These are phyloP conservation scores for Sarcocystis neurona DNA, from an alignment of 169 alveolate species.

Conservation along the genomic window DNA sequence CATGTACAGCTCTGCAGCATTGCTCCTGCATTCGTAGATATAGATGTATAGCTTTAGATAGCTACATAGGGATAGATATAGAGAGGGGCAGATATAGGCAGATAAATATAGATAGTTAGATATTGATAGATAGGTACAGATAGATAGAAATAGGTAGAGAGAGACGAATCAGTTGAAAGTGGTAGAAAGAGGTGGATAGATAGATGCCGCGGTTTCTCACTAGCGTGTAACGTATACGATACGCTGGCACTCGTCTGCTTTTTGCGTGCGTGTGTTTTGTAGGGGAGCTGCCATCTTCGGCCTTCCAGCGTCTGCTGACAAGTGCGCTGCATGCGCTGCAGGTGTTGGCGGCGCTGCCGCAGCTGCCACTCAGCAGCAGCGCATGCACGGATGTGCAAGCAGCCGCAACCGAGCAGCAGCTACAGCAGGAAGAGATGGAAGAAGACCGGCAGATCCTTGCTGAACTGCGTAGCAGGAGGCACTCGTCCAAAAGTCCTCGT, in stretches of 20 bases:
- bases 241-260: no score
- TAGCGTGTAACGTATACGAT: no score
- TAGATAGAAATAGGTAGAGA: not conserved
- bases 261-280: not conserved
- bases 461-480: no score
- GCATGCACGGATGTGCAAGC: not conserved
- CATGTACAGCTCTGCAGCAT: no score
- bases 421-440: not conserved
- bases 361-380: not conserved
- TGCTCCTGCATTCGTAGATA: no score
- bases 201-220: no score
- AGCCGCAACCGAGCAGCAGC: not conserved
- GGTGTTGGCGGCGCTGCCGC: constrained; percentile 14
- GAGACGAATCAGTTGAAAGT: no score
- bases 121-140: not conserved
- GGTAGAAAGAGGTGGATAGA: no score
- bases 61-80: no score
- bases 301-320: constrained; percentile 10
- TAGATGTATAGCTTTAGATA: no score
- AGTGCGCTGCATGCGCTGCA: not conserved
- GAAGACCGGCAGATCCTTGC: not conserved
- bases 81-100: no score
- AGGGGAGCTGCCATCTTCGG: constrained; percentile 14
- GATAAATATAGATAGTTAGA: not conserved
- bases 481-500: no score